Evolutionary conservation across 257 asterid genomes (phyloP).

Genomic region (Plectranthus barbatus): DNA sequence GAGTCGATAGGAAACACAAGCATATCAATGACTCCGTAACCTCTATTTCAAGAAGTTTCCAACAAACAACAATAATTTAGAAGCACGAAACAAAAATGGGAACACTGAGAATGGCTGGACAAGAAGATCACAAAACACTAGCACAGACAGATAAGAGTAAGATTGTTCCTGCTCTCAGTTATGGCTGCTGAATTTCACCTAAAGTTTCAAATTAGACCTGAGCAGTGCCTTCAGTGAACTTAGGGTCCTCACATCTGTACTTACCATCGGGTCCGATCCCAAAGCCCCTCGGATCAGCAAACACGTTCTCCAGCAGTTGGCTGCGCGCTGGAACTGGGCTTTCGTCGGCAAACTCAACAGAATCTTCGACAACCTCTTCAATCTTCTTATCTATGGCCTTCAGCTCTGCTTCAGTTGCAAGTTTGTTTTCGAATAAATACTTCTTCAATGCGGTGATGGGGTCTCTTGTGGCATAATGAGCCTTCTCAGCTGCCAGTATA

Average conservation of each 20-base stretch:
- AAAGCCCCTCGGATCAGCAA: constrained; percentile 96
- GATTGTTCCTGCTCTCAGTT: constrained; percentile 15
- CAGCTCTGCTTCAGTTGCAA: constrained; percentile 68
- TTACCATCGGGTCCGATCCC: constrained; percentile 93
- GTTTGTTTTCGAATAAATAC: constrained; percentile 60
- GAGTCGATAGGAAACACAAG: background rate
- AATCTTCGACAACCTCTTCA: constrained; percentile 74
- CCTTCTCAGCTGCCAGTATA: constrained; percentile 81
- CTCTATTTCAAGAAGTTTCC: constrained; percentile 15
- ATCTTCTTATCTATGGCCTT: constrained; percentile 81
- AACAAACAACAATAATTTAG: constrained; percentile 9
- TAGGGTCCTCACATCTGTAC: constrained; percentile 98
- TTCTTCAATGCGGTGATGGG: constrained; percentile 75
- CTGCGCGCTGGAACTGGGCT: constrained; percentile 83
- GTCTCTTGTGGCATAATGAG: constrained; percentile 79
- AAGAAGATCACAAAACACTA: constrained; percentile 20
- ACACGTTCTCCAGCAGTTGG: constrained; percentile 87
- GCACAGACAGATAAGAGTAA: constrained; percentile 6
- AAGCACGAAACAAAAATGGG: constrained; percentile 13
- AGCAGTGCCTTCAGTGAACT: constrained; percentile 94
- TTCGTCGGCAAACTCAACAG: constrained; percentile 86
- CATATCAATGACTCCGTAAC: background rate
- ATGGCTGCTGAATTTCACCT: constrained; percentile 5
- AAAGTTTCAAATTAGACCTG: constrained; percentile 42
- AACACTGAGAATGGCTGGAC: constrained; percentile 17